These are phyloP conservation scores for Ogataea methanolica DNA, from an alignment of 805 yeast species.

Conservation along the genomic window DNA sequence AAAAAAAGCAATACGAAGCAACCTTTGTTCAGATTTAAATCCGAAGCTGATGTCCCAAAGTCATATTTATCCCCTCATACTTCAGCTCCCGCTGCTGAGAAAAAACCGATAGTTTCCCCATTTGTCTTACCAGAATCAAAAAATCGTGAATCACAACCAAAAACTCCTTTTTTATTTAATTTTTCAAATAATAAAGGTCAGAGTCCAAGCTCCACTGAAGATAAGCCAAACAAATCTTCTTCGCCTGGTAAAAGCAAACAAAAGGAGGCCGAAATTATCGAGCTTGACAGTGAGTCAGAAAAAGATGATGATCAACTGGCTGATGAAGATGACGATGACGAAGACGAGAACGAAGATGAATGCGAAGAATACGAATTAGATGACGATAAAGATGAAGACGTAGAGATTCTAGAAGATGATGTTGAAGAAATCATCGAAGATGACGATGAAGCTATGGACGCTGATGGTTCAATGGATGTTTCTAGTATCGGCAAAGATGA, in stretches of 20 bases:
- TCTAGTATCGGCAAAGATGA: constrained; percentile 1
- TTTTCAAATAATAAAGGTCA: no score
- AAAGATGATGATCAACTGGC: neutral
- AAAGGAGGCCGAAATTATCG: constrained; percentile 2
- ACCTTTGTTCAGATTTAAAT: neutral
- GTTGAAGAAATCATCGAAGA: neutral
- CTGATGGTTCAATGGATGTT: neutral
- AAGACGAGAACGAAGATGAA: constrained; percentile 1
- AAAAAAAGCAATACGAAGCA: neutral
- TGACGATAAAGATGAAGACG: neutral
- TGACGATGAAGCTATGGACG: neutral
- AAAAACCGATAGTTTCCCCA: neutral
- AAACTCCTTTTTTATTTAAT: no score
- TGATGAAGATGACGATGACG: constrained; percentile 3
- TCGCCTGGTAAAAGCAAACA: neutral
- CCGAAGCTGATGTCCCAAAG: neutral
- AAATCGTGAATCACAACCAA: neutral
- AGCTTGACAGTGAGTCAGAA: neutral
- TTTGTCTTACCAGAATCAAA: neutral
- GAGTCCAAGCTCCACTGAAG: neutral
- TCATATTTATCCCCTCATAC: neutral
- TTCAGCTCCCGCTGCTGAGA: neutral
- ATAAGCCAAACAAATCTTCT: neutral
- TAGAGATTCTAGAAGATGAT: neutral
- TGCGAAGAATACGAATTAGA: neutral